These are phyloP conservation scores for Saccharomyces kudriavzevii DNA, from an alignment of 805 yeast genomes.

Conservation along the genomic window DNA sequence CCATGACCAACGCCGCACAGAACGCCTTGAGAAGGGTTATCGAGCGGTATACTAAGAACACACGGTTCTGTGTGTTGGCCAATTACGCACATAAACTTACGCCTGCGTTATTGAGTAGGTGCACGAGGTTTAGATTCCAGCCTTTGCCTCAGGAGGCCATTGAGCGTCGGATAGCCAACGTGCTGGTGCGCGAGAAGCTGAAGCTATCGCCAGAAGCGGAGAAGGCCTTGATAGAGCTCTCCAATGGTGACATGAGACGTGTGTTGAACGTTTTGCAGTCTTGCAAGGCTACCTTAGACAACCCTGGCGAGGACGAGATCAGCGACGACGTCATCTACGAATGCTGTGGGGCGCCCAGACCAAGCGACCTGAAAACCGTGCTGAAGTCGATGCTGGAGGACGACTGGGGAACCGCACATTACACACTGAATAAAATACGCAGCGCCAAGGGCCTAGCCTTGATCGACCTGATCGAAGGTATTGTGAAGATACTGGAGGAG, in stretches of 20 bases:
- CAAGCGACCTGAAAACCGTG: conserved; percentile 68
- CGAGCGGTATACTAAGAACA: conserved; percentile 87
- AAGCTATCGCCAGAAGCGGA: conserved; percentile 52
- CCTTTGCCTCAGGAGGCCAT: conserved; percentile 70
- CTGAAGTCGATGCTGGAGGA: conserved; percentile 73
- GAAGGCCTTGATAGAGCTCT: conserved; percentile 55
- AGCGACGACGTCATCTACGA: conserved; percentile 75
- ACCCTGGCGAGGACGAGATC: conserved; percentile 44
- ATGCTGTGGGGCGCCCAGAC: conserved; percentile 93
- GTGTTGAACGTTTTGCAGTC: conserved; percentile 92
- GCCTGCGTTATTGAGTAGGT: conserved; percentile 89
- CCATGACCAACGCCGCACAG: conserved; percentile 85
- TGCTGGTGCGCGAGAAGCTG: conserved; percentile 60
- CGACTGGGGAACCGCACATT: conserved; percentile 75
- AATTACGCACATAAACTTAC: conserved; percentile 92
- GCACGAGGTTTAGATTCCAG: conserved; percentile 88
- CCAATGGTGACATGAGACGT: conserved; percentile 95
- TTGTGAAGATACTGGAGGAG: conserved; percentile 60
- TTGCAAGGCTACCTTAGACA: conserved; percentile 67
- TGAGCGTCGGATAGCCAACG: conserved; percentile 56
- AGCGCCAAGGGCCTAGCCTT: conserved; percentile 77
- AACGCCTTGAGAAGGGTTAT: conserved; percentile 72
- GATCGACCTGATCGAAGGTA: conserved; percentile 73
- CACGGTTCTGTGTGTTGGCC: conserved; percentile 92
- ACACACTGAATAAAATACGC: conserved; percentile 59